Evolutionary conservation across 345 rosid genomes (phyloP).

Genomic region (Euclidium syriacum): DNA sequence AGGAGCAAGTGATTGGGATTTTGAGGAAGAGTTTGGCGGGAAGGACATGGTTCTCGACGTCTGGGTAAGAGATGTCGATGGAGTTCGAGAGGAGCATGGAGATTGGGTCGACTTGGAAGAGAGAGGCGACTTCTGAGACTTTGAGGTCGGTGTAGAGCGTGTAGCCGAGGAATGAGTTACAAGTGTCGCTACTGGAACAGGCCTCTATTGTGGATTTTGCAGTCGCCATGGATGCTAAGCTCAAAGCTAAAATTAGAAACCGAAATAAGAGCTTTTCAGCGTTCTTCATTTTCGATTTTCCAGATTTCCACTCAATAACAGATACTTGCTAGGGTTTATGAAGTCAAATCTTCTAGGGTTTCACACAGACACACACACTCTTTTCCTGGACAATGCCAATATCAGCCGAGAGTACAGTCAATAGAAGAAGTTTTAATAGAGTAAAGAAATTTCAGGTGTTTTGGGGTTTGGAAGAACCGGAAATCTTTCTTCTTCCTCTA

Average conservation of each 20-base stretch:
- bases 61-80: conserved; percentile 87
- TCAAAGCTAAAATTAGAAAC: conserved; percentile 33
- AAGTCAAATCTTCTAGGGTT: background rate
- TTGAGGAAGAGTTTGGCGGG: conserved; percentile 78
- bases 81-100: conserved; percentile 73
- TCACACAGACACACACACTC: background rate
- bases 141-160: conserved; percentile 91
- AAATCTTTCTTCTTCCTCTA: background rate
- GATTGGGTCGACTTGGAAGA: conserved; percentile 85
- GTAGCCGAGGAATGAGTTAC: conserved; percentile 85
- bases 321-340: background rate
- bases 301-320: background rate
- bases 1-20: conserved; percentile 74
- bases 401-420: background rate
- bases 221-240: conserved; percentile 29
- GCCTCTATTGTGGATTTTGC: conserved; percentile 95
- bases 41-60: conserved; percentile 87
- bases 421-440: background rate
- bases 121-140: conserved; percentile 82
- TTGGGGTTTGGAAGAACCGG: background rate
- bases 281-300: conserved; percentile 37
- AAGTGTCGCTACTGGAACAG: conserved; percentile 70
- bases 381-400: background rate
- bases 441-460: background rate
- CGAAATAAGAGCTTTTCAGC: conserved; percentile 19